These are phyloP conservation scores for Cladophialophora carrionii DNA, from an alignment of 2,329 filamentous ascomycete species.

Conservation along the genomic window DNA sequence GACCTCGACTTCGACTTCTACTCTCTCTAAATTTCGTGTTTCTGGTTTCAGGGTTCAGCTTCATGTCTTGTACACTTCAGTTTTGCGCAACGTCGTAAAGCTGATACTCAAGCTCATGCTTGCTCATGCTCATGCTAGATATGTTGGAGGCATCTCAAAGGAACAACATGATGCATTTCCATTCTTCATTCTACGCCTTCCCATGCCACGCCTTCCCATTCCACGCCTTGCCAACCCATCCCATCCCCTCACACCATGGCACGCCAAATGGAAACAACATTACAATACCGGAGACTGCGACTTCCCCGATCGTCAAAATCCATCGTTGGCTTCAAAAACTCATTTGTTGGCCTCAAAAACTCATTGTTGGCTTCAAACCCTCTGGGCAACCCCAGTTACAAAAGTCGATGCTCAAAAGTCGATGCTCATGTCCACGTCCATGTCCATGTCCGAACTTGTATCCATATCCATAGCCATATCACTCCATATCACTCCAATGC, in stretches of 20 bases:
- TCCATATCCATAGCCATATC: too few species aligned
- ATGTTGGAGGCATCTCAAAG: background rate
- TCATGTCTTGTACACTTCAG: too few species aligned
- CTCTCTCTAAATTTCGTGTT: too few species aligned
- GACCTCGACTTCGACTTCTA: too few species aligned
- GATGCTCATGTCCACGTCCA: background rate
- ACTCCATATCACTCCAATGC: background rate
- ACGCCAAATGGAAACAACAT: background rate
- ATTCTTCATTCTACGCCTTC: too few species aligned
- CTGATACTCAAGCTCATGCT: background rate
- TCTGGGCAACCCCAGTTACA: background rate
- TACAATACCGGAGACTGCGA: background rate
- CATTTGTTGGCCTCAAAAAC: too few species aligned
- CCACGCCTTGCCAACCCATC: background rate
- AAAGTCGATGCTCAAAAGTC: background rate
- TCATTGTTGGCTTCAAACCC: background rate
- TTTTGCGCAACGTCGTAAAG: too few species aligned
- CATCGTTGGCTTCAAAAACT: background rate
- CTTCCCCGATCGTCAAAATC: background rate
- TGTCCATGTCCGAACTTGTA: too few species aligned
- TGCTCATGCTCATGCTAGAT: background rate
- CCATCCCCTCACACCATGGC: too few species aligned
- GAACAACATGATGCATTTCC: conserved; percentile 4
- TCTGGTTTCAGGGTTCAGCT: too few species aligned
- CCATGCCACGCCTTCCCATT: background rate